Evolutionary conservation across 164 flowering plant species (phyloP), one percentile per base, ranked within the genome.

Genomic region (Cinnamomum micranthum): DNA sequence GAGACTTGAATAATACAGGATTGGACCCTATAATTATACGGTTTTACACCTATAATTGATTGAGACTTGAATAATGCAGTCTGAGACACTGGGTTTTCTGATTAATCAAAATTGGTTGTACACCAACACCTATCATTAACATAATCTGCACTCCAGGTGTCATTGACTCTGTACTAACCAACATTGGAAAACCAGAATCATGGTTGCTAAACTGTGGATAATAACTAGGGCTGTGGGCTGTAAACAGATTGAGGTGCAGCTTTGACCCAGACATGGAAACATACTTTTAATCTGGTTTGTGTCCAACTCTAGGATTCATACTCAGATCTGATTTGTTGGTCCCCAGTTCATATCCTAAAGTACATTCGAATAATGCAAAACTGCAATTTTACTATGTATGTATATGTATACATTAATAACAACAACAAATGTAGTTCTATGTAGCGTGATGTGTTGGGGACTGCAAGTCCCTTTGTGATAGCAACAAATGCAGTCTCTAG

Each of bases 1-100:
- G 69, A 24, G 94, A 89, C 80, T 91, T 92, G 51, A 90, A 88
- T 76, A 88, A 93, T 77, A 89, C 65, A 2, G 86, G 83, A 58
- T 81, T 90, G 28, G 92, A 65, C 55, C 87, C 93, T 79, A 87
- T 97, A 63, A 80, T 28, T 28, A 28, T 28, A 28, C 4, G 31
- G 31, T 28, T 28, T 28, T 28, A 28, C 31, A 28, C 31, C 31
- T 28, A 28, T 28, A 28, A 28, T 28, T 28, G 31, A 28, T 28
- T 28, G 31, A 28, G 31, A 28, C 31, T 28, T 28, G 92, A 72
- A 72, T 85, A 76, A 64, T 90, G 87, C 58, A 88, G 96, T 72
- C 11, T 68, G 88, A 79, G 71, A 81, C 80, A 25, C 82, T 71
- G 10, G 92, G 88, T 78, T 91, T 90, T 50, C 90, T 83, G 23